Evolutionary conservation across 805 yeast species (phyloP), one percentile per base, ranked within the genome.

Genomic region (Candida easanensis): DNA sequence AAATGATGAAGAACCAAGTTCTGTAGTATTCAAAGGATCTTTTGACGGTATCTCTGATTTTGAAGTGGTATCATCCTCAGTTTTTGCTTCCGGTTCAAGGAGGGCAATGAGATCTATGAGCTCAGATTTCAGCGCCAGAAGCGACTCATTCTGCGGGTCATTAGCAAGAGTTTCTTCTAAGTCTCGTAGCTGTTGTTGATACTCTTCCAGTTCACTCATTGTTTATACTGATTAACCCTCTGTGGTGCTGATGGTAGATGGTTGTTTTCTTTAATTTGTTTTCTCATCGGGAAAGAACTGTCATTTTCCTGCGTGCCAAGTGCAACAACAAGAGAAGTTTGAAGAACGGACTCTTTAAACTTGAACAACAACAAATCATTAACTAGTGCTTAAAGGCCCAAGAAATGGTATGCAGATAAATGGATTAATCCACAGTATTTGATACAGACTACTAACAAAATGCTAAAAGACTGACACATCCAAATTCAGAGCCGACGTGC

Each of bases 401-500:
- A 27, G 15, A 22, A 22, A 22, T 22, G 25, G 25, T 22, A 22
- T 22, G 25, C 25, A 7, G 7, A 8, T 22, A 22, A 22, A 7
- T 22, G 7, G 7, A 10, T 8, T 22, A 8, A 8, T 22, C 25
- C 25, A 22, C 7, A 8, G 10, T 22, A 10, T 7, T 22, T 22
- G 10, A 8, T 22, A 22, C 25, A 22, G 25, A 18, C 5, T 32
- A 32, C 34, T 32, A 32, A 32, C 34, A 17, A 6, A 11, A 6
- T 4, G 14, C 18, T 31, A 5, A 15, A 18, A 58, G 61, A 57
- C 64, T 9, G 65, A 62, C 32, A 54, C 63, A 3, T 61, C 70
- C 6, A 66, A 62, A 40, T 65, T 59, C 43, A 62, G 70, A 20
- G 48, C 73, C 5, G 76, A 74, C 44, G 65, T 70, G 11, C 49